phyloP scores from a whole-genome alignment of 2,329 filamentous ascomycete species.

The Aspergillus sp. region DNA sequence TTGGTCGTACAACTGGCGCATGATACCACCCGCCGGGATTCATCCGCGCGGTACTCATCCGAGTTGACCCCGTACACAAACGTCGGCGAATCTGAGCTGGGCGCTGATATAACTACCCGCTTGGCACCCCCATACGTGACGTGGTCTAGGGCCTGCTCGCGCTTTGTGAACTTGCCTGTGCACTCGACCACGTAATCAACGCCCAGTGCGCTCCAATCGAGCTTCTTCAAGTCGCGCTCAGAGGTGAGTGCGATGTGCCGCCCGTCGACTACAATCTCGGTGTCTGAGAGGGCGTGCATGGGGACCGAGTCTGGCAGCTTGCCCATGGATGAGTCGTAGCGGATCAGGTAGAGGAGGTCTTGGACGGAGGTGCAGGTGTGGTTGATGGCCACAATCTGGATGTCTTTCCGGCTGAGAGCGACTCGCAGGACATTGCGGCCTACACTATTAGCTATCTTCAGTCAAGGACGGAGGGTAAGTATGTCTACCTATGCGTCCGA shows the following conservation, averaged over 20 bases:
- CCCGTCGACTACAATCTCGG: conserved; percentile 56
- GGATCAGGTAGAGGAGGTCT: conserved; percentile 31
- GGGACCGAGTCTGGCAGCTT: conserved; percentile 97
- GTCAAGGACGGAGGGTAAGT: too few species aligned
- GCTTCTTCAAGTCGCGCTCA: conserved; percentile 27
- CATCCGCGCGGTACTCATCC: conserved; percentile 22
- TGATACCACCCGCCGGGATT: conserved; percentile 26
- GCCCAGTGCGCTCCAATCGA: conserved; percentile 27
- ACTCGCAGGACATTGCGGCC: conserved; percentile 64
- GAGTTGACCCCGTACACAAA: conserved; percentile 35
- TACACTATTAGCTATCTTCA: neutral
- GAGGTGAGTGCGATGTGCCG: conserved; percentile 25
- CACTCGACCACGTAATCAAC: conserved; percentile 31
- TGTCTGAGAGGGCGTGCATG: conserved; percentile 86
- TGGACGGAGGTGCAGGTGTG: conserved; percentile 29
- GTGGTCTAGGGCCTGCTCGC: conserved; percentile 70
- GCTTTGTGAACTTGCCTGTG: conserved; percentile 65
- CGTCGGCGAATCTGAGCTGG: conserved; percentile 69
- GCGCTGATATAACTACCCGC: conserved; percentile 68
- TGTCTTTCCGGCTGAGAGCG: conserved; percentile 22
- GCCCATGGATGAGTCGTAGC: conserved; percentile 54
- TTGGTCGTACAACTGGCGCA: conserved; percentile 36
- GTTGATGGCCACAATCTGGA: conserved; percentile 30
- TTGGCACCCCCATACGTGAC: conserved; percentile 79
- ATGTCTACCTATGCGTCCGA: conserved; percentile 74